These are phyloP conservation scores for Platanus orientalis DNA, from an alignment of 164 flowering plant species.

Conservation along the genomic window DNA sequence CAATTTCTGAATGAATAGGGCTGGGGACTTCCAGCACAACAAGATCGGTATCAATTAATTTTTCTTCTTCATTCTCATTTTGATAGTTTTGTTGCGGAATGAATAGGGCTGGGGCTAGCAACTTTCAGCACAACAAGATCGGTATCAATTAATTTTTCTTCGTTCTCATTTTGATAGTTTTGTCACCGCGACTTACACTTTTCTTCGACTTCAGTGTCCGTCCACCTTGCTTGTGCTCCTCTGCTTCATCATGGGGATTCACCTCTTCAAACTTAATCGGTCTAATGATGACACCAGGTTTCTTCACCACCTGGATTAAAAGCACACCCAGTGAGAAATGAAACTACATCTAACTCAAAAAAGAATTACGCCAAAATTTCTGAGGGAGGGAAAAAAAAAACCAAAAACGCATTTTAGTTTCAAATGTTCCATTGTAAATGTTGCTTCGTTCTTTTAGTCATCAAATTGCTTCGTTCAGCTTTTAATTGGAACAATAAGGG, in stretches of 20 bases:
- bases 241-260: conserved; percentile 44
- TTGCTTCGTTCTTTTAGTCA: too few relatives aligned
- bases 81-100: conserved; percentile 9
- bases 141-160: not conserved
- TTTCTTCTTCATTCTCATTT: conserved; percentile 12
- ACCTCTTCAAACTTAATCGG: conserved; percentile 73
- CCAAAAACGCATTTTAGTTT: too few relatives aligned
- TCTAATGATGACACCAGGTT: conserved; percentile 63
- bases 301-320: conserved; percentile 71
- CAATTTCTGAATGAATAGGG: too few relatives aligned
- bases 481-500: too few relatives aligned
- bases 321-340: conserved; percentile 7
- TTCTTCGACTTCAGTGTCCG: conserved; percentile 26
- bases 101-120: too few relatives aligned
- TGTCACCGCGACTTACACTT: conserved; percentile 21
- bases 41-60: not conserved
- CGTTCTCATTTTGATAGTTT: conserved; percentile 13
- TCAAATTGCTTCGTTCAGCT: too few relatives aligned
- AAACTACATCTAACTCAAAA: not conserved
- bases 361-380: too few relatives aligned
- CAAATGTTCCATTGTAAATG: too few relatives aligned
- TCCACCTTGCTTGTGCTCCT: conserved; percentile 18
- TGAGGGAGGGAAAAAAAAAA: too few relatives aligned
- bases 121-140: not conserved
- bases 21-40: not conserved